Evolutionary conservation across 2,329 filamentous ascomycete genomes (phyloP), one percentile per base, ranked within the genome.

Genomic region (Penicillium sclerotiorum): DNA sequence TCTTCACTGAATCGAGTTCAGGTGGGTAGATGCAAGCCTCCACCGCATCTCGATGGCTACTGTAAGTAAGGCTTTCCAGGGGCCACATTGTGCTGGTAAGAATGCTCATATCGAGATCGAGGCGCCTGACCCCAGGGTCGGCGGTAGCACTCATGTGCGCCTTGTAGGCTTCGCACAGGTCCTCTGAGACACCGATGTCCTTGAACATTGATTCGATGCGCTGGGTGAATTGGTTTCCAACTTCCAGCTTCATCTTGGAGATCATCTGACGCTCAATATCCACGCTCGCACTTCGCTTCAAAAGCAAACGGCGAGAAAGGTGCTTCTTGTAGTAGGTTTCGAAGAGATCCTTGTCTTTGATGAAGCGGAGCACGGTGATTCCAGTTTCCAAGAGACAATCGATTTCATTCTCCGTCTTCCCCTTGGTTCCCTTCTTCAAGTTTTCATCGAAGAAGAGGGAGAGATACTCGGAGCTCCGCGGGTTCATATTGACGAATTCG

Each of bases 311-410:
- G 52, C 90, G 87, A 37, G 90, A 93, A 20, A 99, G 80, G 72
- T 99, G 94, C 68, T 95, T 95, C 77, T 97, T 96, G 77, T 99
- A 97, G 71, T 99, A 99, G 4, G 89, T 85, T 74, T 99, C 93
- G 64, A 99, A 96, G 59, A 95, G 80, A 67, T 99, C 94, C 73
- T 93, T 94, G 64, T 97, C 93, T 47, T 86, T 84, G 30, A 99
- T 82, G 61, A 95, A 96, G 38, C 91, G 86, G 45, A 99, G 81
- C 6, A 99, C 77, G 0, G 87, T 84, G 53, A 96, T 95, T 11
- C 92, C 92, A 67, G 94, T 95, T 51, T 96, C 92, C 33, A 97
- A 77, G 1, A 95, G 83, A 7, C 75, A 71, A 62, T 97, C 93
- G 12, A 96, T 83, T 66, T 97, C 93, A 22, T 80, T 80, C 62